Evolutionary conservation across 495 filamentous ascomycete species (phyloP).

Genomic region (Penicillium cataractarum): DNA sequence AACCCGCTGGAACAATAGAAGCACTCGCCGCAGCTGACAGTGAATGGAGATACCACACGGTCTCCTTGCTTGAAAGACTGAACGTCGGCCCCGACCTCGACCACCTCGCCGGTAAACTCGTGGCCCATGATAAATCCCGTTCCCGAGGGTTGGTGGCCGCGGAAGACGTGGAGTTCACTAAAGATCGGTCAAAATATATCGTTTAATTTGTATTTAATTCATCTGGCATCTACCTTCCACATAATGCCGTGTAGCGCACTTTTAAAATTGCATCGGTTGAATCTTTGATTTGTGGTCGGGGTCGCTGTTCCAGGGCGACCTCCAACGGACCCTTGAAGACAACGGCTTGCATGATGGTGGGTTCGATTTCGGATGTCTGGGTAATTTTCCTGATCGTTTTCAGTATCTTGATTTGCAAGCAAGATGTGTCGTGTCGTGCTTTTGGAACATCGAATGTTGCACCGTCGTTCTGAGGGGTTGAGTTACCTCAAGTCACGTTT

Average conservation of each 20-base stretch:
- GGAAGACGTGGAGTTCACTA: conserved; percentile 36
- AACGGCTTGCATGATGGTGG: conserved; percentile 35
- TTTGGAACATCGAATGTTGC: not conserved
- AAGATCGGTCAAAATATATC: not conserved
- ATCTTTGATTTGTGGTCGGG: conserved; percentile 60
- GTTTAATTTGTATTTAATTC: not conserved
- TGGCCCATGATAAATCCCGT: conserved; percentile 68
- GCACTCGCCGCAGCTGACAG: conserved; percentile 67
- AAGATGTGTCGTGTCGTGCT: not conserved
- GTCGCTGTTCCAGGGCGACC: conserved; percentile 48
- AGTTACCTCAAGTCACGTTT: not conserved
- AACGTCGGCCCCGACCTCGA: conserved; percentile 24
- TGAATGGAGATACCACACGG: conserved; percentile 64
- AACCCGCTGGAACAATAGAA: conserved; percentile 72
- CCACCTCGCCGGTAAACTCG: conserved; percentile 33
- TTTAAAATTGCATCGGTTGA: conserved; percentile 80
- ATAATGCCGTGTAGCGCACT: conserved; percentile 80
- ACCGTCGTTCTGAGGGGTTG: conserved; percentile 12
- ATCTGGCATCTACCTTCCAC: conserved; percentile 70
- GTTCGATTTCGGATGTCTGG: not conserved
- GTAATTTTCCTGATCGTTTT: not conserved
- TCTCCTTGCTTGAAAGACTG: conserved; percentile 63
- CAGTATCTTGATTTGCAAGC: not conserved
- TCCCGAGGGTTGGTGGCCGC: conserved; percentile 43
- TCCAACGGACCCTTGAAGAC: conserved; percentile 41